Evolutionary conservation across 1,284 basidiomycete genomes (phyloP), one percentile per base, ranked within the genome.

Genomic region (Ceratobasidium sp.): DNA sequence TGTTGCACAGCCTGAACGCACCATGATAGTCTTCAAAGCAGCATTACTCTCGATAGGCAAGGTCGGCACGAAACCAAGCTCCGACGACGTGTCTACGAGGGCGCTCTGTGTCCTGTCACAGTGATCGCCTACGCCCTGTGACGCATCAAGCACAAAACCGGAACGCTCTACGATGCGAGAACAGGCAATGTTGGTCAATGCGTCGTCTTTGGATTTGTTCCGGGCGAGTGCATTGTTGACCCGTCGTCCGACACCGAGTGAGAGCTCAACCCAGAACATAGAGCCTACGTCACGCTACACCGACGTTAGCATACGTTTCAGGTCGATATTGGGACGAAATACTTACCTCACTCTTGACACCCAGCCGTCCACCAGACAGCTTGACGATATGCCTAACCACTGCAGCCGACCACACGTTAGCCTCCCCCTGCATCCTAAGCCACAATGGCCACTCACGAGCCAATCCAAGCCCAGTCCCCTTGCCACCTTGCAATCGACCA

Each of bases 381-480:
- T 92, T 93, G 77, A 97, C 92, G 74, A 97, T 96, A 80, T 94
- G 93, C 49, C 93, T 86, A n/a, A 96, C 93, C 24, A 96, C 64
- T 66, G 24, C 43, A 41, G 13, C 39, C 34, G 6, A 1, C 22
- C 8, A 39, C 16, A 24, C 41, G 39, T 64, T 41, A 64, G 43
- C 19, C 16, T 27, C 27, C 39, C 22, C 39, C 24, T 29, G 22
- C 8, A 34, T 8, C 39, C 14, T 4, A 58, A 58, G 14, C 27
- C 9, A 29, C 1, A 39, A 43, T 14, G 48, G 2, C 53, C 24
- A 69, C 65, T 69, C 65, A 69, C 65, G 86, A 1, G 94, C 94
- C 24, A 96, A 82, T 14, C 94, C 95, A n/a, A 96, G 84, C 1
- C 94, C 94, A 0, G 92, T 94, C 1, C 94, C 94, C 83, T 95